phyloP scores from a whole-genome alignment of 2,329 filamentous ascomycete genomes.

The Fusarium sp. region DNA sequence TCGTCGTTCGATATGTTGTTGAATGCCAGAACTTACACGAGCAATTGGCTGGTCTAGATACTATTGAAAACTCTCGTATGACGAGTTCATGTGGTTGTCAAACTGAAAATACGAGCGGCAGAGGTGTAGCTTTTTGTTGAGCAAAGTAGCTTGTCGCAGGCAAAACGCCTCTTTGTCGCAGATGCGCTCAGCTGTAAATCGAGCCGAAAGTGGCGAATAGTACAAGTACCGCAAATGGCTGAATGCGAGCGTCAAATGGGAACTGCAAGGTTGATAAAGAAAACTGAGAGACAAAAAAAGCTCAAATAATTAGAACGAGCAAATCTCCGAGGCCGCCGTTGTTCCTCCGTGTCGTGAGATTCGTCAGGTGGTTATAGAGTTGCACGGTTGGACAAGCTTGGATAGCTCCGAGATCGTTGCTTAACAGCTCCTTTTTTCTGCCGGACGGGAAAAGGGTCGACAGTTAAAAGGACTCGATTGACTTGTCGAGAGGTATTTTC shows the following conservation, averaged over 20 bases:
- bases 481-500: constrained; percentile 22
- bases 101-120: constrained; percentile 11
- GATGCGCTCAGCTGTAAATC: constrained; percentile 43
- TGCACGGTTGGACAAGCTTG: constrained; percentile 39
- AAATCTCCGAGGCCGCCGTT: constrained; percentile 43
- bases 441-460: constrained; percentile 10
- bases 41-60: constrained; percentile 20
- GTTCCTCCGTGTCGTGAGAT: constrained; percentile 44
- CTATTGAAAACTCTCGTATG: constrained; percentile 42
- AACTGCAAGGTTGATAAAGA: constrained; percentile 15
- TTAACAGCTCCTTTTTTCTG: constrained; percentile 21
- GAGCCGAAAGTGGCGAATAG: constrained; percentile 31
- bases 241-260: constrained; percentile 9
- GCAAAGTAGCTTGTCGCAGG: constrained; percentile 41
- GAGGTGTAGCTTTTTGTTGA: constrained; percentile 38
- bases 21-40: constrained; percentile 4
- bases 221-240: constrained; percentile 26
- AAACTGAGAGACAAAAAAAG: neutral
- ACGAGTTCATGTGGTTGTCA: constrained; percentile 45
- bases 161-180: constrained; percentile 50
- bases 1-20: constrained; percentile 9
- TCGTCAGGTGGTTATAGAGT: constrained; percentile 44
- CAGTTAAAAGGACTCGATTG: constrained; percentile 11
- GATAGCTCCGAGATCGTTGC: constrained; percentile 45
- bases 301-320: constrained; percentile 15